Evolutionary conservation across 129 eudicot species (phyloP), one percentile per base, ranked within the genome.

Genomic region (Artemisia annua): DNA sequence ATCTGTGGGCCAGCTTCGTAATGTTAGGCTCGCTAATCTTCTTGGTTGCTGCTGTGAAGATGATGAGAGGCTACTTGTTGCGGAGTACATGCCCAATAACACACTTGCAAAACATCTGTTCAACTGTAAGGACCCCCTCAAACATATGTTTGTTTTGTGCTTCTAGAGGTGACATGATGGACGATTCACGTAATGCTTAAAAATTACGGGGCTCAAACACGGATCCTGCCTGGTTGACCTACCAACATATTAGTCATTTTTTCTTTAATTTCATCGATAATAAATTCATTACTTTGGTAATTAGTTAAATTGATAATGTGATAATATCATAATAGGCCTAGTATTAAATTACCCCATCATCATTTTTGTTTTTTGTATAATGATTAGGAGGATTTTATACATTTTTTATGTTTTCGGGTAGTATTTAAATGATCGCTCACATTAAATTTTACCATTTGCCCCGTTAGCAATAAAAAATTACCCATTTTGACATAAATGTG

Each of bases 31-130:
- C 71, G 96, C 87, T 39, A 89, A 89, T 77, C 83, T 89, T 67
- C 85, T 89, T 55, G 91, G 96, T 73, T 86, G 89, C 57, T 89
- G 96, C 53, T 89, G 78, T 61, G 89, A 89, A 77, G 82, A 82
- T 43, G 91, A 86, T 44, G 96, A 89, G 79, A 81, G 91, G 55
- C 72, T 89, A 71, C 96, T 89, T 66, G 91, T 89, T 57, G 91
- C 89, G 12, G 96, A 89, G 32, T 89, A 83, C 78, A 83, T 86
- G 89, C 89, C 96, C 12, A 84, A 89, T 71, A 87, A 83, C 62
- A 89, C 96, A 39, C 91, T 89, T 16, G 91, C 96, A 13, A 89
- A 89, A 77, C 96, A 89, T 80, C 88, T 89, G 50, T 89, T 89
- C 74, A 87, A 86, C 78, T 89, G 91, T 86, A 84, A 88, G 89